Percentiles rank a stretch among this genome's conserved stretches.
Conservation (phyloP, 495 filamentous ascomycete species). For the Daldinia childiae region DNA sequence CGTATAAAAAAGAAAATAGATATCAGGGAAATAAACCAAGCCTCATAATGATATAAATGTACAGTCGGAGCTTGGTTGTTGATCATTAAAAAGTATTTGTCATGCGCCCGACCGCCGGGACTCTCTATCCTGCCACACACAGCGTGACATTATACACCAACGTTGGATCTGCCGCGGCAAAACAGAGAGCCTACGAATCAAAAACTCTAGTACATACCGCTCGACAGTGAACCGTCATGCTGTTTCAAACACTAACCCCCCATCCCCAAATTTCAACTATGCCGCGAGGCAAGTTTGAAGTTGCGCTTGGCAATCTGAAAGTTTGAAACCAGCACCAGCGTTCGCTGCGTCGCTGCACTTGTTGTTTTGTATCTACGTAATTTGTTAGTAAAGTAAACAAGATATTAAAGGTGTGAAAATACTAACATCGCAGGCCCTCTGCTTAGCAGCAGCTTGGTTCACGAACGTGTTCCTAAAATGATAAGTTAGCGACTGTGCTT, state of each 20-base stretch:
- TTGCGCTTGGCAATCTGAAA: slow-evolving; percentile 59
- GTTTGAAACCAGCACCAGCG: slow-evolving; percentile 45
- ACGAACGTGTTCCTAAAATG: slow-evolving; percentile 57
- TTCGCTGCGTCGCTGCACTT: slow-evolving; percentile 60
- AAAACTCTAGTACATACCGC: slow-evolving; percentile 26
- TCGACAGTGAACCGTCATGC: slow-evolving; percentile 17
- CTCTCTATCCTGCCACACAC: slow-evolving; percentile 42
- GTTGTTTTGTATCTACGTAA: slow-evolving; percentile 61
- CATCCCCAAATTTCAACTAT: slow-evolving; percentile 22
- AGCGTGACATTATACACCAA: slow-evolving; percentile 37
- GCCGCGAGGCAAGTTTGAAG: slow-evolving; percentile 28
- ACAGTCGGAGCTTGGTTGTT: slow-evolving; percentile 38
- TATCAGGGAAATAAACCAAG: slow-evolving; percentile 25
- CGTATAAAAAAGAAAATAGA: slow-evolving; percentile 19
- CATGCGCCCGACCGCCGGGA: slow-evolving; percentile 33
- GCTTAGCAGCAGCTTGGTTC: slow-evolving; percentile 52
- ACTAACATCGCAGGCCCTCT: slow-evolving; percentile 45
- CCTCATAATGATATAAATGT: slow-evolving; percentile 35
- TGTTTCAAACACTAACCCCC: slow-evolving; percentile 12
- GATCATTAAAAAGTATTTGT: slow-evolving; percentile 43
- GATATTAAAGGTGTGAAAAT: not conserved
- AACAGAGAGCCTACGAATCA: slow-evolving; percentile 37
- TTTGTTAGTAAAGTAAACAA: not conserved
- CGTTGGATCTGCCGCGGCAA: slow-evolving; percentile 8
- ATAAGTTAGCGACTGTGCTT: slow-evolving; percentile 14